phyloP scores from a whole-genome alignment of 2,329 filamentous ascomycete species.

The Onygena corvina region DNA sequence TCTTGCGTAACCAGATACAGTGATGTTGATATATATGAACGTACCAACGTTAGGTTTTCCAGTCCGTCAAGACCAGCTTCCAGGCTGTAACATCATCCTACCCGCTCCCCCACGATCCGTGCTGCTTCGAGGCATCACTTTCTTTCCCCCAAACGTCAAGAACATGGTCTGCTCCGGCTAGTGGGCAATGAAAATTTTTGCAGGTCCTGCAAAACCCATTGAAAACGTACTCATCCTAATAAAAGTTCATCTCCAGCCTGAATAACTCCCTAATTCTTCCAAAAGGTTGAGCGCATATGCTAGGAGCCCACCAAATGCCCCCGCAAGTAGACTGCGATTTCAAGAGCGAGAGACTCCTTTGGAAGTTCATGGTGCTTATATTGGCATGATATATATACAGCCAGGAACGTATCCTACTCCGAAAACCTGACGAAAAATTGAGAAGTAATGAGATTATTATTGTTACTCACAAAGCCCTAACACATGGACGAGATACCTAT shows the following conservation, averaged over 20 bases:
- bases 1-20: constrained; percentile 25
- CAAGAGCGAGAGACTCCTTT: constrained; percentile 49
- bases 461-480: constrained; percentile 29
- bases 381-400: constrained; percentile 47
- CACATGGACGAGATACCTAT: constrained; percentile 18
- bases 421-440: constrained; percentile 42
- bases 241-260: constrained; percentile 28
- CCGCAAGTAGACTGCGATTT: constrained; percentile 46
- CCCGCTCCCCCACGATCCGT: constrained; percentile 20
- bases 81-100: constrained; percentile 21
- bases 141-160: constrained; percentile 21
- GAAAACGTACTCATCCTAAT: constrained; percentile 27
- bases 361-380: constrained; percentile 49
- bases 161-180: constrained; percentile 27
- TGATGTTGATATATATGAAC: constrained; percentile 36
- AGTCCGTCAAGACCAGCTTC: constrained; percentile 23
- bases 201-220: constrained; percentile 19
- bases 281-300: constrained; percentile 33
- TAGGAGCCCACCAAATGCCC: constrained; percentile 50
- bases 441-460: constrained; percentile 37
- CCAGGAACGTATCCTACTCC: constrained; percentile 45
- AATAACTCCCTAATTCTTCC: constrained; percentile 21
- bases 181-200: constrained; percentile 24
- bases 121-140: constrained; percentile 19
- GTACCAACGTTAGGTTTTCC: constrained; percentile 26